These are phyloP conservation scores for Beverwykella pulmonaria DNA, from an alignment of 495 filamentous ascomycete species.

Conservation along the genomic window DNA sequence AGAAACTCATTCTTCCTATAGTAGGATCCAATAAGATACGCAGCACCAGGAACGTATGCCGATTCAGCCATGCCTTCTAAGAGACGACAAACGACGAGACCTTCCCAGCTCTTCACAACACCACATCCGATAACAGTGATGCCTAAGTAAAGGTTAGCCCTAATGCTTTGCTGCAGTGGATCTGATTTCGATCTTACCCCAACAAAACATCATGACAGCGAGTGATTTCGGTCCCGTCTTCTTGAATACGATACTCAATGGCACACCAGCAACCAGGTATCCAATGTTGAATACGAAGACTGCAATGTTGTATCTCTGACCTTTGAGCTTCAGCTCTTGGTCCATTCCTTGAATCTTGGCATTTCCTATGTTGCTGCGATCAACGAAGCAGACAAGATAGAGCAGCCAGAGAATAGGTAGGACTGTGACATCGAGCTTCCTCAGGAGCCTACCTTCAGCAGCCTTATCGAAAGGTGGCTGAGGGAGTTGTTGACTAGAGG, in stretches of 20 bases:
- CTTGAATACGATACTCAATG: conserved; percentile 69
- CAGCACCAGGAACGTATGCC: conserved; percentile 28
- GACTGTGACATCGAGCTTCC: conserved; percentile 41
- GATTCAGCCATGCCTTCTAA: conserved; percentile 27
- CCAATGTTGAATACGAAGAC: conserved; percentile 60
- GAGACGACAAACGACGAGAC: conserved; percentile 26
- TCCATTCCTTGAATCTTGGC: conserved; percentile 72
- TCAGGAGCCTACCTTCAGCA: conserved; percentile 36
- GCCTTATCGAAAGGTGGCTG: conserved; percentile 22
- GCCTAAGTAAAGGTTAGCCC: conserved; percentile 2
- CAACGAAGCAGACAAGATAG: conserved; percentile 54
- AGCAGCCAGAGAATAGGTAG: conserved; percentile 51
- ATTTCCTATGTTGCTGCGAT: conserved; percentile 69
- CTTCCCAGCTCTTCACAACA: conserved; percentile 22
- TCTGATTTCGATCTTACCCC: conserved; percentile 1
- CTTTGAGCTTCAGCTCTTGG: conserved; percentile 60
- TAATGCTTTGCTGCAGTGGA: no score
- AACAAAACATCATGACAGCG: conserved; percentile 56
- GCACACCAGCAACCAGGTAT: conserved; percentile 66
- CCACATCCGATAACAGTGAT: conserved; percentile 29
- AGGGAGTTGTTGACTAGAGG: neutral
- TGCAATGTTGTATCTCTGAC: conserved; percentile 68
- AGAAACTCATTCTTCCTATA: conserved; percentile 32
- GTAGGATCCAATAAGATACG: conserved; percentile 32
- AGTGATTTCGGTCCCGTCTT: conserved; percentile 66